These are phyloP conservation scores for Cicer yamashitae DNA, from an alignment of 306 rosid genomes.

Conservation along the genomic window DNA sequence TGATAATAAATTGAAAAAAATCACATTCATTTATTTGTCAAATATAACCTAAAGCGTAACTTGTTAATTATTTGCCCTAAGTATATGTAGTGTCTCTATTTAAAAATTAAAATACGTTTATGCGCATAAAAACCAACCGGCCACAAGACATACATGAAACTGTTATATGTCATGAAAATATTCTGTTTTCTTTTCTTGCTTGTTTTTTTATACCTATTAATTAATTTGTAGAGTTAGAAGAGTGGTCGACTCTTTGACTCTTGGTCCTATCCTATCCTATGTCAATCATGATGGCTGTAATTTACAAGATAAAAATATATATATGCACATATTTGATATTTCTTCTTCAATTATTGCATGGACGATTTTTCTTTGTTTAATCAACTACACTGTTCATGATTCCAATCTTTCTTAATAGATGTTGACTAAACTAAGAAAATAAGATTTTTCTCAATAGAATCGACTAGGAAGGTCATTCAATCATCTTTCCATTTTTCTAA, in stretches of 20 bases:
- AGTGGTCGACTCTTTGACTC: conserved; percentile 5
- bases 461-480: too few relatives aligned
- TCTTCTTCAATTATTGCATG: conserved; percentile 5
- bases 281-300: neutral
- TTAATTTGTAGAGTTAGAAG: neutral
- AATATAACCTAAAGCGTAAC: too few relatives aligned
- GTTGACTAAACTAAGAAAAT: neutral
- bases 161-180: neutral
- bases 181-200: neutral
- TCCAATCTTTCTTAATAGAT: neutral
- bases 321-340: conserved; percentile 2
- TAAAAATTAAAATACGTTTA: too few relatives aligned
- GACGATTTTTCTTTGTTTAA: neutral
- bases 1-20: too few relatives aligned
- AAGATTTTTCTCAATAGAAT: neutral
- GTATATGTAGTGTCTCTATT: too few relatives aligned
- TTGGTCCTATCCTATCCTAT: neutral
- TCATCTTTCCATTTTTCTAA: too few relatives aligned
- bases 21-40: too few relatives aligned
- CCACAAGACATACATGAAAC: too few relatives aligned
- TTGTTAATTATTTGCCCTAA: too few relatives aligned
- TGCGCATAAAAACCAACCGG: too few relatives aligned
- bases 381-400: neutral
- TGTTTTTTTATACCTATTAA: neutral
- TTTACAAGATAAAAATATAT: neutral